A percentile compares a stretch with the other conserved stretches of the same genome.
phyloP scores from a whole-genome alignment of 2,329 filamentous ascomycete species.

The Aspergillus ustus region DNA sequence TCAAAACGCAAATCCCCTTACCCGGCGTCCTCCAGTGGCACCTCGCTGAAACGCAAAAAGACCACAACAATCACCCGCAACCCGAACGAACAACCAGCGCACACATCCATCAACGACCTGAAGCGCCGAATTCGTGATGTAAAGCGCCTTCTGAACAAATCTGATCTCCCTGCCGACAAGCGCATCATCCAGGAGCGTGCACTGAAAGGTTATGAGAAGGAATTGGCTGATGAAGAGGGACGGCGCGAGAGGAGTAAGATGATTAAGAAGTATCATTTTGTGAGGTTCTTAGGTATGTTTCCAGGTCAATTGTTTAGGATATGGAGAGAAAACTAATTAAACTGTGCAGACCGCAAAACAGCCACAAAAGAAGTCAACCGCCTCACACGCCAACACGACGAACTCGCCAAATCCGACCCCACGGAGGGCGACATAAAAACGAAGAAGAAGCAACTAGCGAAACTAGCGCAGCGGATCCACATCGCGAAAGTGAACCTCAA shows the following conservation, averaged over 20 bases:
- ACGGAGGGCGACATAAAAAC: slow-evolving; percentile 31
- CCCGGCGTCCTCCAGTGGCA: neutral
- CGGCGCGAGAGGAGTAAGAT: slow-evolving; percentile 58
- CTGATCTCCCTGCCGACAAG: slow-evolving; percentile 58
- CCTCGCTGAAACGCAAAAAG: neutral
- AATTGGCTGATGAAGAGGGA: slow-evolving; percentile 55
- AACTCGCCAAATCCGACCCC: slow-evolving; percentile 33
- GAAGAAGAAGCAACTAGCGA: slow-evolving; percentile 28
- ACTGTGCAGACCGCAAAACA: slow-evolving; percentile 44
- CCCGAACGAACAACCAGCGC: slow-evolving; percentile 30
- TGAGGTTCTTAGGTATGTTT: slow-evolving; percentile 62
- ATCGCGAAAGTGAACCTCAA: slow-evolving; percentile 62
- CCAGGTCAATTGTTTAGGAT: slow-evolving; percentile 7
- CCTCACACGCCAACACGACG: slow-evolving; percentile 44
- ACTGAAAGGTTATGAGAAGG: slow-evolving; percentile 59
- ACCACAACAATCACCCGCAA: slow-evolving; percentile 18
- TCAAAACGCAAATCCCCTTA: slow-evolving; percentile 8
- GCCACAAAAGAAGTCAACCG: slow-evolving; percentile 46
- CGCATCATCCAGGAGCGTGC: slow-evolving; percentile 65
- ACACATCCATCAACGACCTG: slow-evolving; percentile 53
- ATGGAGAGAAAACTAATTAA: neutral
- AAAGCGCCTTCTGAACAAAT: slow-evolving; percentile 55
- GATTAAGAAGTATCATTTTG: slow-evolving; percentile 67
- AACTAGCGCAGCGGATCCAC: slow-evolving; percentile 47
- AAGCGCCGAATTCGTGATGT: slow-evolving; percentile 62